These are phyloP conservation scores for Beauveria bassiana DNA, from an alignment of 2,329 filamentous ascomycete species.

Conservation along the genomic window DNA sequence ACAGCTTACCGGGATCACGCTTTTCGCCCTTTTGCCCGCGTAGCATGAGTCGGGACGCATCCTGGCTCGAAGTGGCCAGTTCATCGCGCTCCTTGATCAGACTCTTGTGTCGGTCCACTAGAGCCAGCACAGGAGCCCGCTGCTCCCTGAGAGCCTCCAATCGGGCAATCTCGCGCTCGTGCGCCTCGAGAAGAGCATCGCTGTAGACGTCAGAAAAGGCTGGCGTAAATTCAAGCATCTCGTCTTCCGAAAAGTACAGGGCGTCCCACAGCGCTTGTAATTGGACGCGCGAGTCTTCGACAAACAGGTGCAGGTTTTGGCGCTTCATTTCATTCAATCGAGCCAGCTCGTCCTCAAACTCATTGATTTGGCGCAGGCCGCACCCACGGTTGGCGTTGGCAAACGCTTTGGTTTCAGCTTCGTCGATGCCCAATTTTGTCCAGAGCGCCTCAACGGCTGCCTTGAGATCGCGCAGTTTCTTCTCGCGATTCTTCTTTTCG, in stretches of 20 bases:
- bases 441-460: conserved; percentile 76
- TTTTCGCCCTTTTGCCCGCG: conserved; percentile 89
- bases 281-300: conserved; percentile 85
- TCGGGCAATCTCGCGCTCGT: conserved; percentile 82
- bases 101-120: conserved; percentile 76
- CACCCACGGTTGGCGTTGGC: conserved; percentile 82
- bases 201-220: conserved; percentile 97
- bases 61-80: conserved; percentile 82
- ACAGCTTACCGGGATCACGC: conserved; percentile 85
- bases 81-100: conserved; percentile 83
- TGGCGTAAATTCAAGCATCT: conserved; percentile 97
- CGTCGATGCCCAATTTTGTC: conserved; percentile 79
- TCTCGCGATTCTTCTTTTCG: conserved; percentile 82
- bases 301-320: conserved; percentile 90
- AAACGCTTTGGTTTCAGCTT: conserved; percentile 77
- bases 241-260: conserved; percentile 91
- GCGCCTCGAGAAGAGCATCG: conserved; percentile 87
- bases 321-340: conserved; percentile 87
- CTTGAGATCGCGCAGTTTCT: conserved; percentile 66
- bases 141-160: conserved; percentile 80
- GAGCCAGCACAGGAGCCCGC: conserved; percentile 70
- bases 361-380: conserved; percentile 85
- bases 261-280: conserved; percentile 93
- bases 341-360: conserved; percentile 85
- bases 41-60: conserved; percentile 86